Conservation (phyloP, 2,329 filamentous ascomycete species). For the Endothia cerciana region DNA sequence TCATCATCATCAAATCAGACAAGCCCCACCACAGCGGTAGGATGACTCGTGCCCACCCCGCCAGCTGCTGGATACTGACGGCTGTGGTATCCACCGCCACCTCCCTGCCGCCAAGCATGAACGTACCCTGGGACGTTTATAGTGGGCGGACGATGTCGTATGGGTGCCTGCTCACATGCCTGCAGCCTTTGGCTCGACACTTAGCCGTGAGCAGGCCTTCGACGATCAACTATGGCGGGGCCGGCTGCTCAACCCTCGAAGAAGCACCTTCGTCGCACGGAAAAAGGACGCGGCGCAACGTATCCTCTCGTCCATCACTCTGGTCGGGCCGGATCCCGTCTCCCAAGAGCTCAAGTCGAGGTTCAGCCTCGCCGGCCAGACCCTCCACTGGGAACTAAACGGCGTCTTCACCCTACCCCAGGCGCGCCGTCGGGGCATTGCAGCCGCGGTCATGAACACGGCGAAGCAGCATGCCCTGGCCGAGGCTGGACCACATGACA, state of each 20-base stretch:
- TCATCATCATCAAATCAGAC: constrained; percentile 23
- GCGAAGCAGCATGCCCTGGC: constrained; percentile 35
- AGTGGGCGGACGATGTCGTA: neutral
- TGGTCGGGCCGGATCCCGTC: constrained; percentile 39
- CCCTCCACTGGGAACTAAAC: constrained; percentile 39
- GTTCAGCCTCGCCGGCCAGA: constrained; percentile 23
- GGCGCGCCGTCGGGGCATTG: constrained; percentile 42
- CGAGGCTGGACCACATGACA: constrained; percentile 32
- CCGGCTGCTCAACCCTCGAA: constrained; percentile 41
- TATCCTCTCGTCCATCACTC: constrained; percentile 39
- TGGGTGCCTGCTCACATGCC: constrained; percentile 30
- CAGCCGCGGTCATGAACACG: constrained; percentile 37
- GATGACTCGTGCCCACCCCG: constrained; percentile 22
- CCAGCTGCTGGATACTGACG: constrained; percentile 15
- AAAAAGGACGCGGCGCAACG: constrained; percentile 27
- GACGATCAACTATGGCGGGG: constrained; percentile 41
- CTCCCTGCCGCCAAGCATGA: constrained; percentile 8
- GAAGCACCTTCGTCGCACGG: constrained; percentile 41
- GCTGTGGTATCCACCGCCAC: constrained; percentile 21
- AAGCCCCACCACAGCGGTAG: constrained; percentile 11
- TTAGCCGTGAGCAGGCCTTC: constrained; percentile 41
- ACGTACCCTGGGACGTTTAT: neutral
- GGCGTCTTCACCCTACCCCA: constrained; percentile 44
- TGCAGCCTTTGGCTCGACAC: constrained; percentile 44
- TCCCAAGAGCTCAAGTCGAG: constrained; percentile 26